These are phyloP conservation scores for Leptographium lundbergii DNA, from an alignment of 2,329 filamentous ascomycete species.

Conservation along the genomic window DNA sequence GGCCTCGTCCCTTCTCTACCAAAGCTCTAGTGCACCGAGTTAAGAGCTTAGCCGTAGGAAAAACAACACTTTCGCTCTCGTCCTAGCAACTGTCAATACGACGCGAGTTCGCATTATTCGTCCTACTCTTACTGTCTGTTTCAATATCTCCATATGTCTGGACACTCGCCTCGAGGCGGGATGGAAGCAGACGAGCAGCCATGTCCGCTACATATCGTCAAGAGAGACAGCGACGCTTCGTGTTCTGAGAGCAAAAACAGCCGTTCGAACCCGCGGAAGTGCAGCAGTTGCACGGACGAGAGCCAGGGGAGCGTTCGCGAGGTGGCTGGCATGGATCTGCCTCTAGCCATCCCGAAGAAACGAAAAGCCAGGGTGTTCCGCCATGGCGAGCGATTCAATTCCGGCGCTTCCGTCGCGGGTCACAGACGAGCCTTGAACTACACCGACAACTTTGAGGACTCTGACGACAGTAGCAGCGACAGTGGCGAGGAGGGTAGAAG, in stretches of 20 bases:
- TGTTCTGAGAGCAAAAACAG: background rate
- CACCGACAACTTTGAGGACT: constrained; percentile 6
- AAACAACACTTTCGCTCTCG: background rate
- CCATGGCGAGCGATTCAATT: constrained; percentile 5
- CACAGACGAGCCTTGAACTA: constrained; percentile 1
- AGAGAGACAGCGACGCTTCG: background rate
- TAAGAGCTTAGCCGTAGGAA: background rate
- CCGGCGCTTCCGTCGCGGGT: background rate
- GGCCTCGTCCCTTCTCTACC: background rate
- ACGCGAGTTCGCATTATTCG: background rate
- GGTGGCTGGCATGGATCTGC: constrained; percentile 12
- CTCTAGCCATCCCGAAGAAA: constrained; percentile 24
- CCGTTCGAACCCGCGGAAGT: background rate
- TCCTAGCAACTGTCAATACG: background rate
- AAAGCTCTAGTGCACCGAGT: background rate
- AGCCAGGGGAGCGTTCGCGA: constrained; percentile 16
- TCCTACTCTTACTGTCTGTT: background rate
- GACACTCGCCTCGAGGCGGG: background rate
- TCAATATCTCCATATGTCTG: background rate
- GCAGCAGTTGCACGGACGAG: constrained; percentile 16
- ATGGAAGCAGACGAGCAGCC: constrained; percentile 6
- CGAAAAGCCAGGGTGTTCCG: constrained; percentile 9
- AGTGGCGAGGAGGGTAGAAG: background rate
- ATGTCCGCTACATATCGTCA: constrained; percentile 12
- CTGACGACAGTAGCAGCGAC: background rate